Evolutionary conservation across 1,284 basidiomycete genomes (phyloP), one percentile per base, ranked within the genome.

Genomic region (Naganishia albida): DNA sequence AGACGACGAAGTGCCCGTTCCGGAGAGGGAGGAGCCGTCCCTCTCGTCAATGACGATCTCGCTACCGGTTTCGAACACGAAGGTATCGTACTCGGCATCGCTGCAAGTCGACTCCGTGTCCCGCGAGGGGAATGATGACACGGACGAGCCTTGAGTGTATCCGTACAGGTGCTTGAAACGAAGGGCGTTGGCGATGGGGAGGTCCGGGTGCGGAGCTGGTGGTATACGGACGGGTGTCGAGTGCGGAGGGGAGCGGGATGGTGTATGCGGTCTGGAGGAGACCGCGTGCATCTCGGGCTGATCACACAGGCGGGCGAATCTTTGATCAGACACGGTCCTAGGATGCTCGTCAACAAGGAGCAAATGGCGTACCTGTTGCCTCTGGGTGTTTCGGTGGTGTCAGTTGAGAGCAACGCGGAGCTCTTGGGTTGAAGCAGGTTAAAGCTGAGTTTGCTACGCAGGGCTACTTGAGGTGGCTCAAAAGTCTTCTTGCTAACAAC

Each of bases 111-210:
- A 43, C 23, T 20, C 56, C 16, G 40, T 60, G 7, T 40, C 44
- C 8, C n/a, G 44, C 28, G 8, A 40, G 13, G 7, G 20, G 6
- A 2, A 23, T 4, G 30, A 1, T 10, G 40, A 25, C 7, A 7
- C 4, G 25, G 56, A 15, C 15, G 56, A 39, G 2, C 44, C 1
- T 10, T 40, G n/a, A 1, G 56, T 38, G 23, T 39, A 50, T 7
- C 56, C 56, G 34, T 60, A 50, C 2, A 60, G 56, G 34, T 60
- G 56, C 56, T 60, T 60, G 46, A 38, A 60, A 15, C 56, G 56
- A 2, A 50, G 34, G 26, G 56, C 56, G 25, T 60, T 60, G 30
- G 56, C 56, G 28, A 18, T 42, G 20, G 15, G 56, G 2, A 60
- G 34, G 15, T 60, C 56, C 15, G 44, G n/a, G 10, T 44, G 3